Evolutionary conservation across 352 stramenopile species (phyloP).

Genomic region (Phytophthora multivora): DNA sequence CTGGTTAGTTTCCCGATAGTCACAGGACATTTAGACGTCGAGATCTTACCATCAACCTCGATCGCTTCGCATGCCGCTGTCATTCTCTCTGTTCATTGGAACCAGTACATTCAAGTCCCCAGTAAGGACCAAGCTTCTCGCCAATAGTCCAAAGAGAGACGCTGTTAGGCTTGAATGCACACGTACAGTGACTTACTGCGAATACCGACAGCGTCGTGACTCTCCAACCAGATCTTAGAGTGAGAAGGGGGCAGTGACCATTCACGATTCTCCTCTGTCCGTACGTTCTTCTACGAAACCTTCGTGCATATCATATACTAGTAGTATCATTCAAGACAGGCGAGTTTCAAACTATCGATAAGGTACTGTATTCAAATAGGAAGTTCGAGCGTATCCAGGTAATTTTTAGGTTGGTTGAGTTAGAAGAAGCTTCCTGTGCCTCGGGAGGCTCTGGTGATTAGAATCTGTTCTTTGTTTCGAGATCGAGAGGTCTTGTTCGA

Average conservation of each 20-base stretch:
- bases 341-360: no score
- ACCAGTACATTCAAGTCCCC: no score
- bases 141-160: no score
- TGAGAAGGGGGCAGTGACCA: not conserved
- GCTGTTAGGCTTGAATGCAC: no score
- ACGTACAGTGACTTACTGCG: no score
- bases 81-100: conserved; percentile 4
- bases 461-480: conserved; percentile 9
- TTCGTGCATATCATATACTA: not conserved
- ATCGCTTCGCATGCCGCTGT: conserved; percentile 10
- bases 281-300: not conserved
- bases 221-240: not conserved
- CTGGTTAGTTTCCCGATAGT: no score
- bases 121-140: no score
- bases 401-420: not conserved
- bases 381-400: not conserved
- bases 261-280: not conserved
- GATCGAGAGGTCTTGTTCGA: conserved; percentile 1
- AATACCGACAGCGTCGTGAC: not conserved
- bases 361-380: not conserved
- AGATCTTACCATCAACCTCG: conserved; percentile 12
- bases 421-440: conserved; percentile 28
- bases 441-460: conserved; percentile 15
- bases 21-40: not conserved
- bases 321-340: not conserved